Evolutionary conservation across 495 filamentous ascomycete genomes (phyloP), one percentile per base, ranked within the genome.

Genomic region (Penicillium parvum): DNA sequence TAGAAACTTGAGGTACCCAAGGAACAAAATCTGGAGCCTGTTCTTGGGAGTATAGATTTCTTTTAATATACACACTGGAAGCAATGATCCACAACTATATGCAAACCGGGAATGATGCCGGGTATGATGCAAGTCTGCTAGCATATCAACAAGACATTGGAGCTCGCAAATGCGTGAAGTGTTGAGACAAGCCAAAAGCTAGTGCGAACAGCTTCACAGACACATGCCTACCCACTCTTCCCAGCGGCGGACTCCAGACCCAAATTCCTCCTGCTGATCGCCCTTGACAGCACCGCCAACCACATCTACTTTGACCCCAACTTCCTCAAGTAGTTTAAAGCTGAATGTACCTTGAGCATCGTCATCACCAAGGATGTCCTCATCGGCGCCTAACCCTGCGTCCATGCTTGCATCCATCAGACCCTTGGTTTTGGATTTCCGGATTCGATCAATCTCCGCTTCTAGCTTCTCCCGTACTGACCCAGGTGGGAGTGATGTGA

Each of bases 401-500:
- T 63, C 65, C 22, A 57, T 61, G 30, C 61, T 67, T 25, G 70
- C 65, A 68, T 92, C 88, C 56, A 95, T 57, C 33, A 97, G 62
- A 0, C 90, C 89, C 60, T 86, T 90, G 29, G 78, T 84, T 55
- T 82, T 83, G 12, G 85, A 84, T 51, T 76, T 76, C 19, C 94
- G 75, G 49, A 96, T 82, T 40, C 84, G 75, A 11, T 83, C 80
- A 47, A 97, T 82, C 63, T 96, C 94, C 16, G 72, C 71, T 61
- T 97, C 91, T 7, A 98, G 67, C 34, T 75, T 76, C 41, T 72
- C 77, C 57, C 79, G 82, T 17, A 96, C 88, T 22, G 95, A 73
- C 2, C 76, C 72, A 1, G 87, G 80, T 0, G 92, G 92, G 33
- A 96, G 66, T 8, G 92, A 90, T 0, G 92, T 97, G 61, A 98